Evolutionary conservation across 345 rosid genomes (phyloP).

Genomic region (Eucalyptus sp.): DNA sequence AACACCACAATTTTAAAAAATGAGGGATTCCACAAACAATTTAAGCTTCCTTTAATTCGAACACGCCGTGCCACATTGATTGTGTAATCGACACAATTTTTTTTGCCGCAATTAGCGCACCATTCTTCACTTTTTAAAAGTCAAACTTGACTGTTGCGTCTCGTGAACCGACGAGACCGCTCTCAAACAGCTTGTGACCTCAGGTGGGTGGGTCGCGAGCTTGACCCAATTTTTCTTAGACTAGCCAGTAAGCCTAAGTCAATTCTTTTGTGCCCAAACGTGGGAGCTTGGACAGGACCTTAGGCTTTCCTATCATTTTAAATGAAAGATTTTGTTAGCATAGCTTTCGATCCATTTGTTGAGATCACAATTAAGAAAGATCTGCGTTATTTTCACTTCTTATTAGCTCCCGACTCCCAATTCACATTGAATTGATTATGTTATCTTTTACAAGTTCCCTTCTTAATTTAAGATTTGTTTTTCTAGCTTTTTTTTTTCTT

Average conservation of each 20-base stretch:
- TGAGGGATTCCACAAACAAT: background rate
- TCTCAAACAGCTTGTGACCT: background rate
- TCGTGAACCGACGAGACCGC: background rate
- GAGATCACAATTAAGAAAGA: background rate
- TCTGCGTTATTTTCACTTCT: too few species aligned
- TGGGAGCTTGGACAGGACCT: background rate
- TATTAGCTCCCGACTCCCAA: accelerated
- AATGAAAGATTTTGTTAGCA: background rate
- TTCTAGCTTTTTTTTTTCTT: too few species aligned
- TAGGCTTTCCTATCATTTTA: background rate
- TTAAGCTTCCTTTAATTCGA: background rate
- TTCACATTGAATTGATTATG: accelerated
- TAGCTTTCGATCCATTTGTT: background rate
- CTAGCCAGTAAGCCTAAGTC: background rate
- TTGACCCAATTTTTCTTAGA: background rate
- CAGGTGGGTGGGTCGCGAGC: background rate
- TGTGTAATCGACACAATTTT: background rate
- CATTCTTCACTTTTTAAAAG: background rate
- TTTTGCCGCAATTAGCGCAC: background rate
- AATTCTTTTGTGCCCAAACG: background rate
- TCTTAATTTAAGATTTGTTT: too few species aligned
- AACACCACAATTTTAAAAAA: background rate
- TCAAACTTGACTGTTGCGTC: background rate
- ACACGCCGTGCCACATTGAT: accelerated
- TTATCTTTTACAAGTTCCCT: too few species aligned